These are phyloP conservation scores for Ceratocystis diversiconidia DNA, from an alignment of 2,329 filamentous ascomycete genomes.

Conservation along the genomic window DNA sequence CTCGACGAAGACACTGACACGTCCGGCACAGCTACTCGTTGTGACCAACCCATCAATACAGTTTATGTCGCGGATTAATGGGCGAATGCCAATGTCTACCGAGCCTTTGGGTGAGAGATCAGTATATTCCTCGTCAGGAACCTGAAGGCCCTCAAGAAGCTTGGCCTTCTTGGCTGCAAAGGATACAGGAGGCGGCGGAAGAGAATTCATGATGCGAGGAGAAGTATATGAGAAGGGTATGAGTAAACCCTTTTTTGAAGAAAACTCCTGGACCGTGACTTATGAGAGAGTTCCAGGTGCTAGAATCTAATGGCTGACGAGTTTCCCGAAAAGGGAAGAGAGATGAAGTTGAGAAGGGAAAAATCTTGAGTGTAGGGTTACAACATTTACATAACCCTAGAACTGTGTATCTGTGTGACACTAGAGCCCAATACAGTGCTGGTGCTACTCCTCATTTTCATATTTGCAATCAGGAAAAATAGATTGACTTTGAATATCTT, in stretches of 20 bases:
- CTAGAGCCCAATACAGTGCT: not conserved
- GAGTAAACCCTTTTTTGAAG: not conserved
- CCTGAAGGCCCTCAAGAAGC: constrained; percentile 56
- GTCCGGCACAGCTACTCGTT: constrained; percentile 82
- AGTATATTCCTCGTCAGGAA: constrained; percentile 56
- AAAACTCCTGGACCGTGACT: not conserved
- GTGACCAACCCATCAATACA: constrained; percentile 61
- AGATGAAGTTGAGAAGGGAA: not conserved
- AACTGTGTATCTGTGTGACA: not conserved
- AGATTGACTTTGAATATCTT: too few species aligned
- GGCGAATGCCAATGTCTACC: constrained; percentile 63
- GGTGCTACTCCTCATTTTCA: too few species aligned
- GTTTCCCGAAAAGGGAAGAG: not conserved
- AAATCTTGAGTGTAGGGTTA: not conserved
- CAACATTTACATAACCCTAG: not conserved
- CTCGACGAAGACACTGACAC: constrained; percentile 79
- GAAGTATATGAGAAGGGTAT: not conserved
- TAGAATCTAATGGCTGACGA: not conserved
- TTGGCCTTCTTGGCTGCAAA: constrained; percentile 53
- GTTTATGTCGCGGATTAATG: constrained; percentile 70
- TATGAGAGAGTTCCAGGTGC: not conserved
- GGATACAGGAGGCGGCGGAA: constrained; percentile 24
- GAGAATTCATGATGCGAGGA: constrained; percentile 4
- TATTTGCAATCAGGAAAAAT: too few species aligned
- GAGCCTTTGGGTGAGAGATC: constrained; percentile 83